phyloP scores from a whole-genome alignment of 805 yeast genomes.

The Lachancea sp. region DNA sequence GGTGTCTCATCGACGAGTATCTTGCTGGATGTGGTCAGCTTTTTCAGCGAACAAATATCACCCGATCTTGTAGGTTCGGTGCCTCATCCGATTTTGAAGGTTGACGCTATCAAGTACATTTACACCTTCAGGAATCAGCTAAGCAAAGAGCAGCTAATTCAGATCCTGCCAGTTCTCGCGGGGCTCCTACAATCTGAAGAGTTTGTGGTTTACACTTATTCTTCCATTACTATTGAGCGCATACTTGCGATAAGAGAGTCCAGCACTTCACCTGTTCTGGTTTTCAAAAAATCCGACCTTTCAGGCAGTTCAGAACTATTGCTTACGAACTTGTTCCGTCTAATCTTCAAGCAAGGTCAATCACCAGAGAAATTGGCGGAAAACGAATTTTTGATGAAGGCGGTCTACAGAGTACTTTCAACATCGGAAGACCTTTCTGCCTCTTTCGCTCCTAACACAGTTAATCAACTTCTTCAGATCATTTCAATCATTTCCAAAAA shows the following conservation, averaged over 20 bases:
- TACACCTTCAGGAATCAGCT: conserved; percentile 88
- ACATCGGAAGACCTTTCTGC: conserved; percentile 63
- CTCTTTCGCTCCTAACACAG: conserved; percentile 39
- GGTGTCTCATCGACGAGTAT: conserved; percentile 86
- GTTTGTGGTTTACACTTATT: conserved; percentile 85
- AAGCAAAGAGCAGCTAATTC: conserved; percentile 73
- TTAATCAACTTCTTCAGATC: conserved; percentile 64
- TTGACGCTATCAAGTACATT: conserved; percentile 89
- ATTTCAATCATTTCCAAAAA: conserved; percentile 68
- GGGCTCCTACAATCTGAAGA: conserved; percentile 58
- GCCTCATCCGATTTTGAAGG: conserved; percentile 72
- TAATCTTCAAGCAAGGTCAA: conserved; percentile 51
- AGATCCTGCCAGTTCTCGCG: conserved; percentile 73
- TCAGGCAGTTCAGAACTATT: conserved; percentile 55
- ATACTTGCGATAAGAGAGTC: conserved; percentile 68
- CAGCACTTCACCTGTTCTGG: conserved; percentile 41
- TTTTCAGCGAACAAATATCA: conserved; percentile 76
- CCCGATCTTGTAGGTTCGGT: conserved; percentile 60
- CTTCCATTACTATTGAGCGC: conserved; percentile 89
- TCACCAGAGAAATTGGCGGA: conserved; percentile 91
- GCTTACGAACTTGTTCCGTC: conserved; percentile 56
- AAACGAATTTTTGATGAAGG: conserved; percentile 87
- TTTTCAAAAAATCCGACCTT: conserved; percentile 71
- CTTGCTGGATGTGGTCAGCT: conserved; percentile 77
- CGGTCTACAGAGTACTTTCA: conserved; percentile 74